Evolutionary conservation across 768 basidiomycete species (phyloP).

Genomic region (Boletus reticulatus): DNA sequence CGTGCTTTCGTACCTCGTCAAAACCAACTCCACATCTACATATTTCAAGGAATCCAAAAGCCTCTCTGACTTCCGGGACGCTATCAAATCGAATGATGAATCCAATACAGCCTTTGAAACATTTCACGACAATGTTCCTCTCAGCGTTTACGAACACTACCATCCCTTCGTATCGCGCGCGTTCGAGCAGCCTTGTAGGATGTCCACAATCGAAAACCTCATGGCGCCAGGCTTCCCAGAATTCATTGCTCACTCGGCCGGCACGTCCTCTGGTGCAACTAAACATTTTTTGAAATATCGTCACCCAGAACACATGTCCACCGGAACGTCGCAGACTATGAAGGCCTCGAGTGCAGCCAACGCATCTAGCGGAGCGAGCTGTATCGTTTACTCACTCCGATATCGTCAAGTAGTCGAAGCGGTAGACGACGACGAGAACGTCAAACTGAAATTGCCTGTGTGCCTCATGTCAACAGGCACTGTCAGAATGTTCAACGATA

Average conservation of each 20-base stretch:
- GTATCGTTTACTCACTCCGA: conserved; percentile 22
- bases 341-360: conserved; percentile 8
- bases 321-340: conserved; percentile 11
- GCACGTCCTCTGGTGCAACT: conserved; percentile 14
- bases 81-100: not conserved
- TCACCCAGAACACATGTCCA: conserved; percentile 21
- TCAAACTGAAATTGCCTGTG: conserved; percentile 13
- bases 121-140: conserved; percentile 17
- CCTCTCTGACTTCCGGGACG: conserved; percentile 15
- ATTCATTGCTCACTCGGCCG: conserved; percentile 22
- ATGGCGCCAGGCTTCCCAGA: conserved; percentile 23
- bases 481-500: conserved; percentile 20
- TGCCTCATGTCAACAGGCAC: conserved; percentile 23
- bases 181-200: conserved; percentile 20
- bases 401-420: conserved; percentile 11
- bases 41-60: conserved; percentile 15
- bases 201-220: conserved; percentile 17
- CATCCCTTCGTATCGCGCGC: conserved; percentile 19
- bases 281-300: conserved; percentile 21
- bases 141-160: conserved; percentile 17
- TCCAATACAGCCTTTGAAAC: not conserved
- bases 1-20: conserved; percentile 23
- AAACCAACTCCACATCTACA: conserved; percentile 16
- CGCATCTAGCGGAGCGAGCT: conserved; percentile 14
- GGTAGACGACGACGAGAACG: conserved; percentile 4